A percentile compares a stretch with the other conserved stretches of the same genome.
Evolutionary conservation across 2,329 filamentous ascomycete species (phyloP).

Genomic region (Arthrobotrys musiformis): DNA sequence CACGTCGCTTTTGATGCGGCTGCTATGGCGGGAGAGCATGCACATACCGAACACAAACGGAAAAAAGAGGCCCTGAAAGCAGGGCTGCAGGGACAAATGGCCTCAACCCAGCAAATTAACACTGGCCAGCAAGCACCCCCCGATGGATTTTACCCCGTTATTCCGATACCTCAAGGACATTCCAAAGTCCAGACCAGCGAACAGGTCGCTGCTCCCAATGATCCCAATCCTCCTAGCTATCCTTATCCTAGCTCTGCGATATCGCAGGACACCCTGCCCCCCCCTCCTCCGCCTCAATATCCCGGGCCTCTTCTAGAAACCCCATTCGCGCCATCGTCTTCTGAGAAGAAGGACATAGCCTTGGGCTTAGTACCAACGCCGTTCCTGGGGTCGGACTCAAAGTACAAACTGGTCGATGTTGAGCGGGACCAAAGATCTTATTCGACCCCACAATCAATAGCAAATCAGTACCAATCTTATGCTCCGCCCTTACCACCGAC

Average conservation of each 20-base stretch:
- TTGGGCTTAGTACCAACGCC: neutral
- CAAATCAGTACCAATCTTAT: neutral
- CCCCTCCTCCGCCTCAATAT: slow-evolving; percentile 33
- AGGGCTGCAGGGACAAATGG: slow-evolving; percentile 57
- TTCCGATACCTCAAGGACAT: slow-evolving; percentile 32
- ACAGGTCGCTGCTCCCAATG: neutral
- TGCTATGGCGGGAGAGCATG: slow-evolving; percentile 62
- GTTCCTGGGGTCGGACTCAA: slow-evolving; percentile 10
- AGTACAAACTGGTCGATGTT: slow-evolving; percentile 14
- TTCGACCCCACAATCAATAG: neutral
- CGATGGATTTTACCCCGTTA: slow-evolving; percentile 41
- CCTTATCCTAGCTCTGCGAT: neutral
- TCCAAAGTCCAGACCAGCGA: slow-evolving; percentile 3
- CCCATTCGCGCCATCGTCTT: neutral
- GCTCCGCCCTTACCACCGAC: slow-evolving; percentile 1
- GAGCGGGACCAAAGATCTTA: slow-evolving; percentile 1
- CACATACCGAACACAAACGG: slow-evolving; percentile 61
- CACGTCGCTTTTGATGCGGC: slow-evolving; percentile 63
- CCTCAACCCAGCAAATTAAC: neutral
- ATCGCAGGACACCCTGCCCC: neutral
- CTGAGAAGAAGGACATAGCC: slow-evolving; percentile 6
- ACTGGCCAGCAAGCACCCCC: neutral
- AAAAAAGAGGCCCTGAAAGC: slow-evolving; percentile 62
- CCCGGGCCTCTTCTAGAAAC: slow-evolving; percentile 3
- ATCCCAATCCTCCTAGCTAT: neutral